A percentile compares a stretch with the other conserved stretches of the same genome.
These are phyloP conservation scores for Pseudocercospora ulei DNA, from an alignment of 2,329 filamentous ascomycete genomes.

Conservation along the genomic window DNA sequence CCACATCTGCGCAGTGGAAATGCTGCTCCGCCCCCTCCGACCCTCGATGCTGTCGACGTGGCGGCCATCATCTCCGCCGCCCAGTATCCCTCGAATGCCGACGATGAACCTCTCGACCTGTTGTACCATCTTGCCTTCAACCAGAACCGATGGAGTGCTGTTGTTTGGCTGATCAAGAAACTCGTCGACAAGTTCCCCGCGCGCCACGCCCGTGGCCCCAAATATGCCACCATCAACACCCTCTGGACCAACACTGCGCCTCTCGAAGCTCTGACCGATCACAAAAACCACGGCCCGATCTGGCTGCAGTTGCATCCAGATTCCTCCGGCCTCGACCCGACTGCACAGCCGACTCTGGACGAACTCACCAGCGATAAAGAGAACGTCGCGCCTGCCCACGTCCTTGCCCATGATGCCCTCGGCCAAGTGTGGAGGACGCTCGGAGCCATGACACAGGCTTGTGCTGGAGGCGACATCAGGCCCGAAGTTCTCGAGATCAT, in stretches of 20 bases:
- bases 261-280: slow-evolving; percentile 17
- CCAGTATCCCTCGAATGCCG: slow-evolving; percentile 11
- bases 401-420: slow-evolving; percentile 34
- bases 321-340: too few species aligned
- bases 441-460: slow-evolving; percentile 39
- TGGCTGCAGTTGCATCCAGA: neutral
- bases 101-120: slow-evolving; percentile 31
- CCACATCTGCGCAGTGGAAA: slow-evolving; percentile 19
- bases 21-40: slow-evolving; percentile 10
- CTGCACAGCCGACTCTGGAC: slow-evolving; percentile 16
- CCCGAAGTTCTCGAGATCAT: slow-evolving; percentile 42
- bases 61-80: slow-evolving; percentile 27
- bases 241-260: slow-evolving; percentile 12
- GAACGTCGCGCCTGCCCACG: neutral
- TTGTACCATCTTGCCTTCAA: slow-evolving; percentile 36
- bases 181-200: slow-evolving; percentile 33
- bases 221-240: slow-evolving; percentile 8
- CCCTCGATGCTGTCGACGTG: slow-evolving; percentile 20
- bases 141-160: slow-evolving; percentile 38
- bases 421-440: slow-evolving; percentile 42
- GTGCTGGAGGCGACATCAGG: slow-evolving; percentile 32
- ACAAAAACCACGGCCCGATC: neutral
- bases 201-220: slow-evolving; percentile 1
- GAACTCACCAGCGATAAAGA: slow-evolving; percentile 21
- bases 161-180: slow-evolving; percentile 41